A percentile compares a stretch with the other conserved stretches of the same genome.
Evolutionary conservation across 2,329 filamentous ascomycete species (phyloP).

Genomic region (Beauveria sp.): DNA sequence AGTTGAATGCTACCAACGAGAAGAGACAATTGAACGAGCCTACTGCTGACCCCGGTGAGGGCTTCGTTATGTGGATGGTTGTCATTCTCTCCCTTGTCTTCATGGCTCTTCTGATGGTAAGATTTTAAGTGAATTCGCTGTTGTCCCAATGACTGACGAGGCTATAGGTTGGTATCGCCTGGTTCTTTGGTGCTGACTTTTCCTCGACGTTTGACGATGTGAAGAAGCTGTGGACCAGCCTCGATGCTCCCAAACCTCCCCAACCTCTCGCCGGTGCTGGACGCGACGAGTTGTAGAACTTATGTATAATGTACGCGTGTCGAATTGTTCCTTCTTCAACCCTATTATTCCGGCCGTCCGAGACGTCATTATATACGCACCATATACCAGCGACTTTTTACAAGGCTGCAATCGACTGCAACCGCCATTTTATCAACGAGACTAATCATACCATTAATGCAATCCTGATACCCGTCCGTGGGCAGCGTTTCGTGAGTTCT

Average conservation of each 20-base stretch:
- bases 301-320: not conserved
- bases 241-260: conserved; percentile 15
- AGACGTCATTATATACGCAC: not conserved
- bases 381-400: not conserved
- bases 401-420: not conserved
- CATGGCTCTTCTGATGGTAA: conserved; percentile 74
- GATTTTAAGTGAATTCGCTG: conserved; percentile 22
- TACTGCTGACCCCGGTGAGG: conserved; percentile 49
- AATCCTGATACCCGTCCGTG: not conserved
- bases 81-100: conserved; percentile 62
- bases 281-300: conserved; percentile 29
- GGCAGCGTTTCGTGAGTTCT: not conserved
- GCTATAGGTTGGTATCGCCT: conserved; percentile 65
- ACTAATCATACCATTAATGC: conserved; percentile 11
- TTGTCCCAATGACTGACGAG: not conserved
- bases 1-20: conserved; percentile 35
- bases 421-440: not conserved
- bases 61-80: conserved; percentile 56
- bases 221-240: conserved; percentile 13
- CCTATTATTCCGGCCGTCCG: not conserved
- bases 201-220: conserved; percentile 39
- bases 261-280: conserved; percentile 19
- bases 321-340: conserved; percentile 5
- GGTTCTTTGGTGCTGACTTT: conserved; percentile 74
- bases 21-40: conserved; percentile 33